Conservation (phyloP, 2,329 filamentous ascomycete species). For the Trichoderma sp. region DNA sequence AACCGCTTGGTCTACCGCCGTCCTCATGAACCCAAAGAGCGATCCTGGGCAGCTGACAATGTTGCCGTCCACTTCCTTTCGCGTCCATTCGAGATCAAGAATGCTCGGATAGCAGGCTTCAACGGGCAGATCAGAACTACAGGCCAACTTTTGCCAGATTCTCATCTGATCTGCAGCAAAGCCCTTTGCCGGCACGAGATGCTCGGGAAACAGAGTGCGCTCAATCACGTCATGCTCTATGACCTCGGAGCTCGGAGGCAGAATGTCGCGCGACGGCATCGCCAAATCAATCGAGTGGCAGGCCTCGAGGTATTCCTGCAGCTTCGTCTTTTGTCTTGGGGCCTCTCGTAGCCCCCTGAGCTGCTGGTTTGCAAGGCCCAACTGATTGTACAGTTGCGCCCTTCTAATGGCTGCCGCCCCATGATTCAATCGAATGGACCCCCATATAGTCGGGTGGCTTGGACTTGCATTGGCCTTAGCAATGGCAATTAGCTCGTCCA, state of each 20-base stretch:
- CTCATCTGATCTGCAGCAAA: background rate
- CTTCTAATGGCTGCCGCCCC: no score
- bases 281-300: constrained; percentile 41
- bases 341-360: no score
- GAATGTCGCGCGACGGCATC: constrained; percentile 34
- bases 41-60: background rate
- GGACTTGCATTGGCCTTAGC: no score
- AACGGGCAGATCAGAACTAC: fast-evolving
- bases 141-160: background rate
- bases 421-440: no score
- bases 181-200: background rate
- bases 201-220: background rate
- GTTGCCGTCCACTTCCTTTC: constrained; percentile 34
- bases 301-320: constrained; percentile 40
- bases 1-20: background rate
- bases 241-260: constrained; percentile 38
- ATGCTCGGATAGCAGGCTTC: constrained; percentile 37
- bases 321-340: background rate
- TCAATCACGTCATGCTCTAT: constrained; percentile 5
- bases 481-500: background rate
- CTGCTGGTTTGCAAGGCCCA: no score
- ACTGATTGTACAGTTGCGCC: no score
- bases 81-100: constrained; percentile 43
- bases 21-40: background rate
- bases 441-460: no score